phyloP scores from a whole-genome alignment of 192 early-diverging fungal species.

The Coemansia sp. region DNA sequence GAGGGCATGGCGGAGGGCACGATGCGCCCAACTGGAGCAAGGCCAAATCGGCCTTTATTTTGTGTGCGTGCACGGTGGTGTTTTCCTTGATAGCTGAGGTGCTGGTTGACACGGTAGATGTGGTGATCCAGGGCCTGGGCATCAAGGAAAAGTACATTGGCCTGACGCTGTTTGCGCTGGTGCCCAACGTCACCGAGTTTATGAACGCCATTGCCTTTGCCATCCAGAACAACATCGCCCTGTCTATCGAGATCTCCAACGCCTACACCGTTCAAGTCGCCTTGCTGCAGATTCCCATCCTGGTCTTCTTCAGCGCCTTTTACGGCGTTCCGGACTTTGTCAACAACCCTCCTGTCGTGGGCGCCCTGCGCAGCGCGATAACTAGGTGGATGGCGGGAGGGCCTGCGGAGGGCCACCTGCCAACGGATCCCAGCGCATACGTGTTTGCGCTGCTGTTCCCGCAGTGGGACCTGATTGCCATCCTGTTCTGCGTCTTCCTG shows the following conservation, averaged over 20 bases:
- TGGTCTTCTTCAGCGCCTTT: constrained; percentile 81
- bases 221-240: constrained; percentile 78
- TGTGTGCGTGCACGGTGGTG: constrained; percentile 78
- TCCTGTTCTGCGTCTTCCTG: constrained; percentile 65
- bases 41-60: constrained; percentile 69
- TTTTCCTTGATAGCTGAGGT: constrained; percentile 92
- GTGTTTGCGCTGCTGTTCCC: constrained; percentile 72
- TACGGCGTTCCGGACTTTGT: constrained; percentile 54
- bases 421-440: constrained; percentile 46
- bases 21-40: constrained; percentile 93
- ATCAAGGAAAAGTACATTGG: constrained; percentile 90
- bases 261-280: constrained; percentile 95
- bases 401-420: constrained; percentile 32
- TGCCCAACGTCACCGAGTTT: constrained; percentile 96
- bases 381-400: constrained; percentile 11
- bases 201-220: constrained; percentile 94
- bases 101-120: constrained; percentile 81
- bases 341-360: constrained; percentile 2
- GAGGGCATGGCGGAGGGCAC: constrained; percentile 72
- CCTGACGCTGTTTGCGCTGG: constrained; percentile 89
- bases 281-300: constrained; percentile 89
- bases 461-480: constrained; percentile 64
- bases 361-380: constrained; percentile 14
- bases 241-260: constrained; percentile 91
- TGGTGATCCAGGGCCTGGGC: constrained; percentile 62